phyloP scores from a whole-genome alignment of 148 eudicot genomes.

The Rhododendron griersonianum region DNA sequence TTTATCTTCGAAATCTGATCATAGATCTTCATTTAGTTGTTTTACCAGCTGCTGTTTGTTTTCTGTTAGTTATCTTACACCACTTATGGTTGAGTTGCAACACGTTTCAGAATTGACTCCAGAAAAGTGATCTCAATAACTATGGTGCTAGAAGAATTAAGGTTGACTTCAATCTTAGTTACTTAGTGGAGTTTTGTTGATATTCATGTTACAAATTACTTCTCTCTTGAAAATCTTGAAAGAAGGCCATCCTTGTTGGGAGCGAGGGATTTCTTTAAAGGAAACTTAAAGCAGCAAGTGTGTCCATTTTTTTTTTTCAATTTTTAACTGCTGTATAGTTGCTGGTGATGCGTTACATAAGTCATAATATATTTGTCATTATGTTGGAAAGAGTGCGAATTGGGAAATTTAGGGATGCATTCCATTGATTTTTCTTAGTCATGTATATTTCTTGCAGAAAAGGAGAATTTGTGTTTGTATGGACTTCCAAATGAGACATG shows the following conservation, averaged over 20 bases:
- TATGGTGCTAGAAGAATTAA: slow-evolving; percentile 3
- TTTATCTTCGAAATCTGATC: not conserved
- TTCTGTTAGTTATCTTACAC: slow-evolving; percentile 8
- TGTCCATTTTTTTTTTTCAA: not conserved
- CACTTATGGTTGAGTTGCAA: not conserved
- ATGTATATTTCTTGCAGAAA: slow-evolving; percentile 18
- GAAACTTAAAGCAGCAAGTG: not conserved
- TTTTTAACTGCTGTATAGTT: not conserved
- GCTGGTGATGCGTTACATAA: not conserved
- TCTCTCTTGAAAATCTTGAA: not conserved
- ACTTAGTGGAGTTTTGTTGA: not conserved
- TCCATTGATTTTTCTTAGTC: not conserved
- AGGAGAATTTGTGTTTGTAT: slow-evolving; percentile 40
- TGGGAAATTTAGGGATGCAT: not conserved
- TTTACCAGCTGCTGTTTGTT: not conserved
- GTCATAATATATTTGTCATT: not conserved
- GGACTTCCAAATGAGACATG: slow-evolving; percentile 48
- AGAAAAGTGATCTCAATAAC: not conserved
- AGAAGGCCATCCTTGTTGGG: not conserved
- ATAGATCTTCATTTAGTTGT: not conserved
- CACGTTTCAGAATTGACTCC: not conserved
- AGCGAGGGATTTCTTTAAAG: not conserved
- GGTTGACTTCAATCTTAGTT: not conserved
- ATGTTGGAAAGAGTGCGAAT: not conserved
- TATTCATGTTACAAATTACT: not conserved